Evolutionary conservation across 1,139 yeast species (phyloP).

Genomic region (Chernovozyma aurita): DNA sequence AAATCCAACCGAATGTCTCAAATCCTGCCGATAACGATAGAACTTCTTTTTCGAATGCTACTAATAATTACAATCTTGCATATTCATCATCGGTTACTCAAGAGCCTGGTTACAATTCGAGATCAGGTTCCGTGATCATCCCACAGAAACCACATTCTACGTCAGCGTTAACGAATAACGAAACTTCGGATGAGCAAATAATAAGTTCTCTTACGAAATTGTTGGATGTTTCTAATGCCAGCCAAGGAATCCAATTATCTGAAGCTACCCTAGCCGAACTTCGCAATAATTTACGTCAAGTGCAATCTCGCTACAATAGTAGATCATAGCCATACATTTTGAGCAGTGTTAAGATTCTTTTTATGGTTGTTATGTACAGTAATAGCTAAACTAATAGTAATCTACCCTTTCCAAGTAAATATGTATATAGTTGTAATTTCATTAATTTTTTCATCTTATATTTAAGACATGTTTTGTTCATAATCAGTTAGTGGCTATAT

Average conservation of each 20-base stretch:
- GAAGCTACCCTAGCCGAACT: slow-evolving; percentile 25
- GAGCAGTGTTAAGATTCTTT: too few relatives aligned
- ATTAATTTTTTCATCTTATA: too few relatives aligned
- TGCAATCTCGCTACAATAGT: slow-evolving; percentile 13
- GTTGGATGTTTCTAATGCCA: slow-evolving; percentile 19
- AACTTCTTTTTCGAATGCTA: not conserved
- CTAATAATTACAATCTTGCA: not conserved
- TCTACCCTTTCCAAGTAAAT: too few relatives aligned
- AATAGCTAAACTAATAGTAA: too few relatives aligned
- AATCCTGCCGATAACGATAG: not conserved
- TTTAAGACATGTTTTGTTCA: too few relatives aligned
- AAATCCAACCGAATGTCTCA: not conserved
- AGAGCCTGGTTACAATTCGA: not conserved
- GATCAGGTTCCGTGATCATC: not conserved
- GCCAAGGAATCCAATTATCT: slow-evolving; percentile 18
- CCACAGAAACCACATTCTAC: not conserved
- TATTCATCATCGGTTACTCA: not conserved
- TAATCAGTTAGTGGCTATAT: too few relatives aligned
- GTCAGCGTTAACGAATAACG: not conserved
- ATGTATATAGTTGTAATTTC: too few relatives aligned
- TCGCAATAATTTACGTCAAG: slow-evolving; percentile 16
- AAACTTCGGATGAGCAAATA: slow-evolving; percentile 16
- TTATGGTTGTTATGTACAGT: too few relatives aligned
- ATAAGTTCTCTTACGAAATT: slow-evolving; percentile 17
- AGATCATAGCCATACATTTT: not conserved